Evolutionary conservation across 305 asterid species (phyloP).

Genomic region (Lippia alba): DNA sequence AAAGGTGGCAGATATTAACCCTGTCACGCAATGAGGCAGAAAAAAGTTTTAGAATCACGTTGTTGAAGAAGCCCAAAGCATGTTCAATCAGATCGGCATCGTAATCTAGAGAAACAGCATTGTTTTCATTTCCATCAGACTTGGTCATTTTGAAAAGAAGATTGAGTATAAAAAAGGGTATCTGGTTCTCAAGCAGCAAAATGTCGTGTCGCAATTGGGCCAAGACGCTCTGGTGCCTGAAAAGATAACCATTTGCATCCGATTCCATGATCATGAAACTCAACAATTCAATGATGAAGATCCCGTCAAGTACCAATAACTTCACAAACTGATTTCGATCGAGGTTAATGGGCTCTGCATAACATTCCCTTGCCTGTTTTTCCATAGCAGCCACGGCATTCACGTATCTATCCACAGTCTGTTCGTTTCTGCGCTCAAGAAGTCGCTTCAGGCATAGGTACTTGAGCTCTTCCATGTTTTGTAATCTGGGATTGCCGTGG

Average conservation of each 20-base stretch:
- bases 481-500: not conserved
- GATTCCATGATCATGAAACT: not conserved
- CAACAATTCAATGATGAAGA: conserved; percentile 28
- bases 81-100: not conserved
- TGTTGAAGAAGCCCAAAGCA: not conserved
- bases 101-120: not conserved
- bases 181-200: not conserved
- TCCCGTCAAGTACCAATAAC: conserved; percentile 26
- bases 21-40: not conserved
- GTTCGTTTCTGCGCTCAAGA: conserved; percentile 10
- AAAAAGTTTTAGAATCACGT: conserved; percentile 1
- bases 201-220: conserved; percentile 26
- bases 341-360: conserved; percentile 9
- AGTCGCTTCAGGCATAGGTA: conserved; percentile 13
- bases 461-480: conserved; percentile 21
- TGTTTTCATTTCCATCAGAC: not conserved
- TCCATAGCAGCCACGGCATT: not conserved
- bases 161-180: conserved; percentile 7
- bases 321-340: conserved; percentile 2
- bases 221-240: not conserved
- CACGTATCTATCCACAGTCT: conserved; percentile 4
- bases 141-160: conserved; percentile 25
- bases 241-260: not conserved
- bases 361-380: conserved; percentile 18
- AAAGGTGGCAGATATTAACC: not conserved